A percentile compares a stretch with the other conserved stretches of the same genome.
Conservation (phyloP, 2,329 filamentous ascomycete genomes). For the Lachnellula suecica region DNA sequence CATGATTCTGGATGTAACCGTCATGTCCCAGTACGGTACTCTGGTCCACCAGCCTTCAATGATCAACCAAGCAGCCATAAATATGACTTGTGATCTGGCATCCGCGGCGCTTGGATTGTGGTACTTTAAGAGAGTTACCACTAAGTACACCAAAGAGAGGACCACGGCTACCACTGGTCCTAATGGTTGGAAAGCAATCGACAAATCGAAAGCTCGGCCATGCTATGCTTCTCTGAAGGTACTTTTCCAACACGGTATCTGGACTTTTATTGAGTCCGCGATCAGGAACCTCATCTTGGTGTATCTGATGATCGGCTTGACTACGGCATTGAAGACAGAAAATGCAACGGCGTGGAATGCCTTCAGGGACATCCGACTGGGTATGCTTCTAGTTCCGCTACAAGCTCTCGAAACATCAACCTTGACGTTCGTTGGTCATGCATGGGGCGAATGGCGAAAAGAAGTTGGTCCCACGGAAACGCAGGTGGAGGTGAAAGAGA, state of each 20-base stretch:
- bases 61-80: slow-evolving; percentile 63
- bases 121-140: slow-evolving; percentile 53
- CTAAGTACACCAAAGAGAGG: slow-evolving; percentile 8
- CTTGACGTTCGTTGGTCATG: slow-evolving; percentile 64
- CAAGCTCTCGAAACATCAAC: slow-evolving; percentile 65
- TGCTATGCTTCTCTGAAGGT: slow-evolving; percentile 39
- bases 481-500: neutral
- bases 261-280: slow-evolving; percentile 64
- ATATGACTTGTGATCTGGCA: slow-evolving; percentile 58
- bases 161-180: too few relatives aligned
- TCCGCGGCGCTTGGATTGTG: slow-evolving; percentile 54
- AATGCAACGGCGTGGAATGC: slow-evolving; percentile 73
- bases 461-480: neutral
- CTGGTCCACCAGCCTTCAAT: slow-evolving; percentile 59
- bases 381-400: slow-evolving; percentile 71
- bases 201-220: slow-evolving; percentile 15
- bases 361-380: slow-evolving; percentile 75
- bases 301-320: slow-evolving; percentile 67
- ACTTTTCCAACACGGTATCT: slow-evolving; percentile 54
- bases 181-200: slow-evolving; percentile 40
- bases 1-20: slow-evolving; percentile 63
- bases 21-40: slow-evolving; percentile 67
- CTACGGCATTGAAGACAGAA: slow-evolving; percentile 62
- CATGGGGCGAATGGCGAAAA: slow-evolving; percentile 50
- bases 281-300: slow-evolving; percentile 69